These are phyloP conservation scores for Daldinia grandis DNA, from an alignment of 495 filamentous ascomycete species.

Conservation along the genomic window DNA sequence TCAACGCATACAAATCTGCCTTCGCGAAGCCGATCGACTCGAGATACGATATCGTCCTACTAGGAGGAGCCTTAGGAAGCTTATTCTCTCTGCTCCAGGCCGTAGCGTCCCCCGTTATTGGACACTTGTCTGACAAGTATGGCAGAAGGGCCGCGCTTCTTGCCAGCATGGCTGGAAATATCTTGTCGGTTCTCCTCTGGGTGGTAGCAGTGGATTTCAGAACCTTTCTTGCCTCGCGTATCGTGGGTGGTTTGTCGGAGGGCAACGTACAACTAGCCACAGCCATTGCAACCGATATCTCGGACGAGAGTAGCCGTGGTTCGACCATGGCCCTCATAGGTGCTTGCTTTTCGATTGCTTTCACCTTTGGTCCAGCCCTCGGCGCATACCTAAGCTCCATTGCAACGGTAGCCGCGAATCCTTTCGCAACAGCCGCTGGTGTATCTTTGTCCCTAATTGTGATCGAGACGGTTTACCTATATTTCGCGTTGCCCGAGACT, in stretches of 20 bases:
- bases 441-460: constrained; percentile 85
- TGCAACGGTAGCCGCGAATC: constrained; percentile 81
- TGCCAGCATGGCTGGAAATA: constrained; percentile 94
- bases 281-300: constrained; percentile 96
- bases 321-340: constrained; percentile 96
- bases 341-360: constrained; percentile 95
- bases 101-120: constrained; percentile 90
- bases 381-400: constrained; percentile 83
- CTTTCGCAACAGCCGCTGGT: constrained; percentile 88
- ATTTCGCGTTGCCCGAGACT: constrained; percentile 87
- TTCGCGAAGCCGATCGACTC: constrained; percentile 95
- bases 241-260: constrained; percentile 93
- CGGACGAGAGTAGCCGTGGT: constrained; percentile 79
- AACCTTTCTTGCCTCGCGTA: constrained; percentile 88
- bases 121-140: constrained; percentile 85
- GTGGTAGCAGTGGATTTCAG: constrained; percentile 91
- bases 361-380: constrained; percentile 92
- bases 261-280: constrained; percentile 97
- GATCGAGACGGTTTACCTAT: constrained; percentile 88
- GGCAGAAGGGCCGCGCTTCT: constrained; percentile 89
- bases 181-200: constrained; percentile 91
- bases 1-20: constrained; percentile 94
- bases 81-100: constrained; percentile 95
- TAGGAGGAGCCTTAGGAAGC: constrained; percentile 92
- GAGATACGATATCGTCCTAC: constrained; percentile 94